Conservation (phyloP, 2,329 filamentous ascomycete species). For the Ascochyta rabiei region DNA sequence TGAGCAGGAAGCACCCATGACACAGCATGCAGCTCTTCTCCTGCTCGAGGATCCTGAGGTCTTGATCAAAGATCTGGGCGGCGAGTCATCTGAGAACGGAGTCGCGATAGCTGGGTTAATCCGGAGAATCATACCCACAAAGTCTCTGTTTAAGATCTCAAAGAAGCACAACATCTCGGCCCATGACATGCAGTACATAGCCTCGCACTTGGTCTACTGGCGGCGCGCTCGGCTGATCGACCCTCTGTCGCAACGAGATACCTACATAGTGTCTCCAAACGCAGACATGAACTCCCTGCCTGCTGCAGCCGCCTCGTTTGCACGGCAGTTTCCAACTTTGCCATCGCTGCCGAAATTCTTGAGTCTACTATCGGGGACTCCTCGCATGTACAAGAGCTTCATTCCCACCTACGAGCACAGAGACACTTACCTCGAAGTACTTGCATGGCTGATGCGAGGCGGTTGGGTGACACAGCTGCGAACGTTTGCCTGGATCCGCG, state of each 20-base stretch:
- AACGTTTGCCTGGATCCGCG: conserved; percentile 87
- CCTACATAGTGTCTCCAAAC: conserved; percentile 90
- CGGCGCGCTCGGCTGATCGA: conserved; percentile 89
- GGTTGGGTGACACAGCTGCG: conserved; percentile 94
- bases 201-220: conserved; percentile 95
- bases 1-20: conserved; percentile 72
- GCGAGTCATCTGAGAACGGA: conserved; percentile 76
- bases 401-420: conserved; percentile 89
- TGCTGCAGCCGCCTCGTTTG: conserved; percentile 73
- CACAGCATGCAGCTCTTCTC: conserved; percentile 85
- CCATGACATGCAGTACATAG: conserved; percentile 82
- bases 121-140: conserved; percentile 64
- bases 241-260: conserved; percentile 86
- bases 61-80: conserved; percentile 71
- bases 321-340: conserved; percentile 79
- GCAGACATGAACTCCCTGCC: conserved; percentile 77
- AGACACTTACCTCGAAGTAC: conserved; percentile 83
- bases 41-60: conserved; percentile 83
- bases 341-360: conserved; percentile 86
- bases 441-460: conserved; percentile 90
- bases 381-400: conserved; percentile 80
- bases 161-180: conserved; percentile 75
- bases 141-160: conserved; percentile 73
- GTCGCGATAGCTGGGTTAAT: conserved; percentile 77
- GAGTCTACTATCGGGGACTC: conserved; percentile 78